A percentile compares a stretch with the other conserved stretches of the same genome.
Evolutionary conservation across 1,284 basidiomycete species (phyloP).

Genomic region (Moniliophthora roreri): DNA sequence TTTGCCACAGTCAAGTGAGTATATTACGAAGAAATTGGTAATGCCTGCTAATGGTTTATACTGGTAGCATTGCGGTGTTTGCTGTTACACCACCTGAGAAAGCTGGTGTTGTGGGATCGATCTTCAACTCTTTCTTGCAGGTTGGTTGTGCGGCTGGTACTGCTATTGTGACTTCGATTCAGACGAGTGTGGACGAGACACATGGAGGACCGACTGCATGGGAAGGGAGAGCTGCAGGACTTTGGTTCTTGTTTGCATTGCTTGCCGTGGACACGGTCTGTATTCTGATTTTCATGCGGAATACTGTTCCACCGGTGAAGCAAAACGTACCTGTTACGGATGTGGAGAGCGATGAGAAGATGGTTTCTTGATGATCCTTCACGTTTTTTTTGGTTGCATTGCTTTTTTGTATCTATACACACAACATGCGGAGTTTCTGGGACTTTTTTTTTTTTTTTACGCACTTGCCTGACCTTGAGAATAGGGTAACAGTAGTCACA

Average conservation of each 20-base stretch:
- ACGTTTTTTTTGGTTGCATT: too few species aligned
- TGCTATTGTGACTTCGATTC: slow-evolving; percentile 1
- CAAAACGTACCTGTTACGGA: background rate
- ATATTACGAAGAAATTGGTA: too few species aligned
- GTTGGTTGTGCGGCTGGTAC: background rate
- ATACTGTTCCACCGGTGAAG: background rate
- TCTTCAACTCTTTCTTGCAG: slow-evolving; percentile 1
- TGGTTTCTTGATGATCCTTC: too few species aligned
- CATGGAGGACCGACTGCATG: background rate
- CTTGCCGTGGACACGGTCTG: background rate
- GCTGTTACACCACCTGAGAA: background rate
- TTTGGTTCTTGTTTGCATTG: slow-evolving; percentile 7
- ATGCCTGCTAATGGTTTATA: too few species aligned
- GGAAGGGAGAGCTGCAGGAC: slow-evolving; percentile 3
- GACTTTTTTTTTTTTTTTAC: too few species aligned
- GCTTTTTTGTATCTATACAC: too few species aligned
- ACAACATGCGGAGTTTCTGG: too few species aligned
- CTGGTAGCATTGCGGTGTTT: background rate
- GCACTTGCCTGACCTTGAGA: too few species aligned
- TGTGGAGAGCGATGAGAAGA: too few species aligned
- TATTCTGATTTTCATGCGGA: slow-evolving; percentile 1
- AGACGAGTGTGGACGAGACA: background rate
- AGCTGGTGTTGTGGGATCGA: slow-evolving; percentile 1
- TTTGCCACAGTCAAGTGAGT: slow-evolving; percentile 38
- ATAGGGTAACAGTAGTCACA: too few species aligned